These are phyloP conservation scores for Colletotrichum horii DNA, from an alignment of 2,329 filamentous ascomycete genomes.

Conservation along the genomic window DNA sequence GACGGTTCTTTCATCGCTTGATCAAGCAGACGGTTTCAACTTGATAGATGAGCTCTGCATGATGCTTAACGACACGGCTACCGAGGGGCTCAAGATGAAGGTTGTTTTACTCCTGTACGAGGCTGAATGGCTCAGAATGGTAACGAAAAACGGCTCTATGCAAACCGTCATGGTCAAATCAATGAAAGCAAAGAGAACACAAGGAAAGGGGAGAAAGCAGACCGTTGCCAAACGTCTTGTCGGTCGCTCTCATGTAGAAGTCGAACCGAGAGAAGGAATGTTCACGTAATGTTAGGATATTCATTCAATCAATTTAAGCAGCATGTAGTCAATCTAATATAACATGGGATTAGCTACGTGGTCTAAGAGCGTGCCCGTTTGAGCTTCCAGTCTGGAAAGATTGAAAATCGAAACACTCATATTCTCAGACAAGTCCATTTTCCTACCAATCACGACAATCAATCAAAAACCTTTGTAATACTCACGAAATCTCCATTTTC, in stretches of 20 bases:
- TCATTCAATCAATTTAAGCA: no score
- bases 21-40: not conserved
- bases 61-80: not conserved
- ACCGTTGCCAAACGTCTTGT: not conserved
- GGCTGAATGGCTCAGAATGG: not conserved
- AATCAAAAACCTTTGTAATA: no score
- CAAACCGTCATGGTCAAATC: not conserved
- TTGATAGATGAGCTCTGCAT: not conserved
- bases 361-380: no score
- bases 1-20: not conserved
- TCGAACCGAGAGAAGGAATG: accelerated
- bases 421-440: not conserved
- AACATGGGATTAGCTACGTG: no score
- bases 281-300: no score
- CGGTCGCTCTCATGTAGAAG: not conserved
- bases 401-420: not conserved
- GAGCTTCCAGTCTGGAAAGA: not conserved
- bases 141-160: not conserved
- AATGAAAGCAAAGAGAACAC: not conserved
- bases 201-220: not conserved
- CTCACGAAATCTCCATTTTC: accelerated
- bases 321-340: no score
- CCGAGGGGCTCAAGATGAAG: not conserved
- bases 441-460: no score
- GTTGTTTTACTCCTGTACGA: not conserved